Evolutionary conservation across 148 eudicot species (phyloP).

Genomic region (Spergularia bocconei): DNA sequence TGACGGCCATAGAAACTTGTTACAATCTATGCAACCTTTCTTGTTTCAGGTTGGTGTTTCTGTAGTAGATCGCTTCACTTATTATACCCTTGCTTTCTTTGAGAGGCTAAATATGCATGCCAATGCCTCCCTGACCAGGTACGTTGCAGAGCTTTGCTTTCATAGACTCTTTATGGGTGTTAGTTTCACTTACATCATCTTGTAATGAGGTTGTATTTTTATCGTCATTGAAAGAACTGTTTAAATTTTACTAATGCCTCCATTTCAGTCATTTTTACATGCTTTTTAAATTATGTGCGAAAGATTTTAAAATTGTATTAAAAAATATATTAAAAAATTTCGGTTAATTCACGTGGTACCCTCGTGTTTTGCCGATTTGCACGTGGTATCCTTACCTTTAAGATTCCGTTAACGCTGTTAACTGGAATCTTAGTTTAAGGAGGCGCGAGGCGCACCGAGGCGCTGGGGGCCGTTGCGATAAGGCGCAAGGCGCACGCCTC

Average conservation of each 20-base stretch:
- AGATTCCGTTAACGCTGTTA: no score
- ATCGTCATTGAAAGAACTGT: background rate
- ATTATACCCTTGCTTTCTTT: conserved; percentile 93
- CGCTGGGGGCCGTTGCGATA: no score
- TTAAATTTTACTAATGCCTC: background rate
- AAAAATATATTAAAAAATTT: no score
- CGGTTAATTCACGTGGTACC: no score
- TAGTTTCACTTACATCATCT: background rate
- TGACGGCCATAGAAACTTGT: background rate
- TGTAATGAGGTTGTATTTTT: background rate
- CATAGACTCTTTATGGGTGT: background rate
- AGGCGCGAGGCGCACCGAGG: no score
- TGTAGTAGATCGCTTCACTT: conserved; percentile 97
- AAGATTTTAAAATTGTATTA: no score
- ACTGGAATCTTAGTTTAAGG: no score
- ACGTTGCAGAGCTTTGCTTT: conserved; percentile 12
- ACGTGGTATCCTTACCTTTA: no score
- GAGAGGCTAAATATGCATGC: conserved; percentile 90
- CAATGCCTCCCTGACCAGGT: conserved; percentile 95
- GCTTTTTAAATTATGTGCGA: no score
- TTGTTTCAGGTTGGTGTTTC: conserved; percentile 91
- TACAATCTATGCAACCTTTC: conserved; percentile 13
- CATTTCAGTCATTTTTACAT: no score
- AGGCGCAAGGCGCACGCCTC: no score
- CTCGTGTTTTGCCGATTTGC: no score